Percentiles rank a stretch among this genome's conserved stretches.
Evolutionary conservation across 2,329 filamentous ascomycete genomes (phyloP).

Genomic region (Plenodomus biglobosus): DNA sequence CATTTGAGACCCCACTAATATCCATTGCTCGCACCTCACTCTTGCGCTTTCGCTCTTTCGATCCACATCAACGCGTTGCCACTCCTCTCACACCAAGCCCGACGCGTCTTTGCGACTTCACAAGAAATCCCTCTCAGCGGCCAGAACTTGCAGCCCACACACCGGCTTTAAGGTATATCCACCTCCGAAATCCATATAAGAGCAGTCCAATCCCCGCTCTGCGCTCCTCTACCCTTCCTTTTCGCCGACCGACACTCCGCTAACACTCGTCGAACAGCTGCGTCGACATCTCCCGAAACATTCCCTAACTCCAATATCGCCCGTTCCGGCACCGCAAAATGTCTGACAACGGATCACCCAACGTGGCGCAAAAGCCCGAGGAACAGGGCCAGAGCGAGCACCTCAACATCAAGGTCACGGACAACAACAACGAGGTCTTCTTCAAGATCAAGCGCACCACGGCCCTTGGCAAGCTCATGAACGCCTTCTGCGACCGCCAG

Average conservation of each 20-base stretch:
- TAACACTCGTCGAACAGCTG: constrained; percentile 13
- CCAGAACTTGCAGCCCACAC: constrained; percentile 9
- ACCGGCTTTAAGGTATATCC: constrained; percentile 18
- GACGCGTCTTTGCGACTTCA: constrained; percentile 18
- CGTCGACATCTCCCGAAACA: constrained; percentile 2
- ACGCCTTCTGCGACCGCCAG: constrained; percentile 94
- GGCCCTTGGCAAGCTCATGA: constrained; percentile 96
- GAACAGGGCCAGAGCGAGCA: constrained; percentile 67
- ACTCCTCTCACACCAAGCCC: constrained; percentile 18
- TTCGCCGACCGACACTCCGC: constrained; percentile 22
- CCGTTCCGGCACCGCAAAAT: constrained; percentile 16
- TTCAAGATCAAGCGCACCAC: constrained; percentile 99
- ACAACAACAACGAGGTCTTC: constrained; percentile 99
- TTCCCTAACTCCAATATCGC: constrained; percentile 1
- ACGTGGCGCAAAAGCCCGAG: constrained; percentile 48
- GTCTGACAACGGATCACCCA: constrained; percentile 50
- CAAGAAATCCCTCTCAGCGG: constrained; percentile 13
- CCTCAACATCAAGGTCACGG: constrained; percentile 98
- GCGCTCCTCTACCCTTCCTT: constrained; percentile 20
- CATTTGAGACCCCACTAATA: constrained; percentile 33
- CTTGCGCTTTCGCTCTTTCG: constrained; percentile 19
- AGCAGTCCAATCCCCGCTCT: constrained; percentile 21
- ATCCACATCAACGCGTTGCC: constrained; percentile 26
- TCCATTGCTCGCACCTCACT: constrained; percentile 30
- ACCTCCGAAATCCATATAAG: constrained; percentile 22